These are phyloP conservation scores for Citrullus colocynthis DNA, from an alignment of 306 rosid genomes.

Conservation along the genomic window DNA sequence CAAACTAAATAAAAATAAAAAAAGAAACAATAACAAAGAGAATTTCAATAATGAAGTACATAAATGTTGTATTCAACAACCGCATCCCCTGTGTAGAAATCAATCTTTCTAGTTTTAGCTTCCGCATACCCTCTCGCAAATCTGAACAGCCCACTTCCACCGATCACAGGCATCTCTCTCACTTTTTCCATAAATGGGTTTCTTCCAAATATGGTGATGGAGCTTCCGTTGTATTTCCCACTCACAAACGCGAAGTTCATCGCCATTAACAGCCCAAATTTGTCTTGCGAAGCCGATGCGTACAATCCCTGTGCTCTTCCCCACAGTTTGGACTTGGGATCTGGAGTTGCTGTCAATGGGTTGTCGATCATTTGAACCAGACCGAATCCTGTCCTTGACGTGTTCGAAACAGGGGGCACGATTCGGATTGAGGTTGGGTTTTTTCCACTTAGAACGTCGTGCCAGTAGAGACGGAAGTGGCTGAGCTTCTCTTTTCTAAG, in stretches of 20 bases:
- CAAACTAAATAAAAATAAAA: background rate
- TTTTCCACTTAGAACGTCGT: slow-evolving; percentile 18
- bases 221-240: slow-evolving; percentile 71
- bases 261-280: slow-evolving; percentile 37
- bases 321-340: slow-evolving; percentile 17
- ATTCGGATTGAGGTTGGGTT: slow-evolving; percentile 17
- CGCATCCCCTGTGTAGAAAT: slow-evolving; percentile 26
- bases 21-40: background rate
- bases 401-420: slow-evolving; percentile 14
- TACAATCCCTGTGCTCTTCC: slow-evolving; percentile 50
- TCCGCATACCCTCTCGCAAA: slow-evolving; percentile 59
- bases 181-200: slow-evolving; percentile 27
- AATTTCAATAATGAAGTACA: slow-evolving; percentile 24
- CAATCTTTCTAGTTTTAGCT: slow-evolving; percentile 24
- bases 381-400: slow-evolving; percentile 16
- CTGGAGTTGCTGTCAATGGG: slow-evolving; percentile 20
- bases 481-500: slow-evolving; percentile 32
- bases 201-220: slow-evolving; percentile 49
- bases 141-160: slow-evolving; percentile 67
- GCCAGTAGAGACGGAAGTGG: slow-evolving; percentile 42
- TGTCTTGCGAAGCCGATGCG: slow-evolving; percentile 27
- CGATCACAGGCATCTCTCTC: slow-evolving; percentile 77
- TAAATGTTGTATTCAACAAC: slow-evolving; percentile 42
- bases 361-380: slow-evolving; percentile 15
- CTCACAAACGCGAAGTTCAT: slow-evolving; percentile 46